phyloP scores from a whole-genome alignment of 2,329 filamentous ascomycete species.

The Ascomycota sp. region DNA sequence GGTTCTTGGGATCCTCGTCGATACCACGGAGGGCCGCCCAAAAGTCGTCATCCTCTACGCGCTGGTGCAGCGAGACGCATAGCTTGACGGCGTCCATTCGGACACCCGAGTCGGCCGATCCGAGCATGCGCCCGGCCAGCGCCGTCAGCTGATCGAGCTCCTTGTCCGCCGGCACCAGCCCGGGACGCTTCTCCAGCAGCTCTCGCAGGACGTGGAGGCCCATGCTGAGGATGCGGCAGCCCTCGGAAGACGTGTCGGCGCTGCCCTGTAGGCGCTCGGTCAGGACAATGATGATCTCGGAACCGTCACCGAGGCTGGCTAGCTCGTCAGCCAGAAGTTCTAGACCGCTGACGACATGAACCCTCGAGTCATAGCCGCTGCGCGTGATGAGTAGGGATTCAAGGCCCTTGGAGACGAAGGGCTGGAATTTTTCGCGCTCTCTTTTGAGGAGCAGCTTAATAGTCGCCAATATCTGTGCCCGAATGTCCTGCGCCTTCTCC shows the following conservation, averaged over 20 bases:
- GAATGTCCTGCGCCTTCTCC: conserved; percentile 51
- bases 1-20: conserved; percentile 51
- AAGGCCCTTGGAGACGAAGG: conserved; percentile 47
- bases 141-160: conserved; percentile 30
- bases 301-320: conserved; percentile 40
- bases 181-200: conserved; percentile 28
- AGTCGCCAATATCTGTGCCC: conserved; percentile 53
- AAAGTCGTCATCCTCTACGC: conserved; percentile 39
- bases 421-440: conserved; percentile 42
- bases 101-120: conserved; percentile 39
- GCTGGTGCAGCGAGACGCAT: conserved; percentile 50
- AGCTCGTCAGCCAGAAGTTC: conserved; percentile 57
- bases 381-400: conserved; percentile 46
- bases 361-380: conserved; percentile 43
- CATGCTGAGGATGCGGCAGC: conserved; percentile 35
- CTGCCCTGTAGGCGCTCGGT: conserved; percentile 22
- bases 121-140: conserved; percentile 35
- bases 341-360: conserved; percentile 54
- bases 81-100: conserved; percentile 61
- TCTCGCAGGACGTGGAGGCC: conserved; percentile 42
- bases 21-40: conserved; percentile 46
- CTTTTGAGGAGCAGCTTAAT: conserved; percentile 53
- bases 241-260: conserved; percentile 21
- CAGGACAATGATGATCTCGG: conserved; percentile 37
- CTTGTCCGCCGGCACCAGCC: conserved; percentile 26